Base-by-base conservation (phyloP, 2,329 filamentous ascomycete genomes). In the Dactylonectria estremocensis region DNA sequence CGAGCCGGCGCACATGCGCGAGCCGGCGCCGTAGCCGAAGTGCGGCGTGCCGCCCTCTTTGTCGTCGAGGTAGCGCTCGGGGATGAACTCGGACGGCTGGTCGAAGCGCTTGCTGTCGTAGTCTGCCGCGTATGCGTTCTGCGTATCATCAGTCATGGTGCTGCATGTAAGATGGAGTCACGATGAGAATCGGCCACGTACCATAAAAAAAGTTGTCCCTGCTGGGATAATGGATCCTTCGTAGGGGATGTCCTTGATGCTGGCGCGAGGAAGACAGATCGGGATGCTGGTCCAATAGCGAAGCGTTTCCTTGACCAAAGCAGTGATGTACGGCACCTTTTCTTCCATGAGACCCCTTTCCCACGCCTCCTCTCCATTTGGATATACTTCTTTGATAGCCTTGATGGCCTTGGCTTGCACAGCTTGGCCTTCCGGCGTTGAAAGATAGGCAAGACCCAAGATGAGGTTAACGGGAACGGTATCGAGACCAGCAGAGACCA, bases 281-380 rank as follows among this genome's bases (percentile, higher is more conserved):
- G 93, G 92, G 70, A 95, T 93, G 33, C 95, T 93, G 2, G 90
- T 92, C 87, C 91, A 95, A 84, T 89, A 95, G 28, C 93, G 89
- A 0, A 95, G 84, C 1, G 91, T 90, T 77, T 96, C 94, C 76
- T 95, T 95, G 68, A 93, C 92, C 6, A 96, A 80, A 0, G 93
- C 93, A 0, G 92, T 93, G 67, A 96, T 84, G 78, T 95, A 96
- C 0, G 91, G 89, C 0, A 94, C 86, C 74, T 93, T 94, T 75
- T 95, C 93, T 77, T 95, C 93, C 3, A 88, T 77, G 1, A 93
- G 85, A 67, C 92, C 94, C 71, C 86, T 88, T 72, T 91, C 88
- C 91, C 93, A 95, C n/a, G 92, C 91, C 64, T 94, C 91, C 62
- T 94, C 91, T 52, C 90, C 89, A 67, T 93, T 80, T 0, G 92